Conservation (phyloP, 2,329 filamentous ascomycete genomes). For the Phaeosphaeria sp. region DNA sequence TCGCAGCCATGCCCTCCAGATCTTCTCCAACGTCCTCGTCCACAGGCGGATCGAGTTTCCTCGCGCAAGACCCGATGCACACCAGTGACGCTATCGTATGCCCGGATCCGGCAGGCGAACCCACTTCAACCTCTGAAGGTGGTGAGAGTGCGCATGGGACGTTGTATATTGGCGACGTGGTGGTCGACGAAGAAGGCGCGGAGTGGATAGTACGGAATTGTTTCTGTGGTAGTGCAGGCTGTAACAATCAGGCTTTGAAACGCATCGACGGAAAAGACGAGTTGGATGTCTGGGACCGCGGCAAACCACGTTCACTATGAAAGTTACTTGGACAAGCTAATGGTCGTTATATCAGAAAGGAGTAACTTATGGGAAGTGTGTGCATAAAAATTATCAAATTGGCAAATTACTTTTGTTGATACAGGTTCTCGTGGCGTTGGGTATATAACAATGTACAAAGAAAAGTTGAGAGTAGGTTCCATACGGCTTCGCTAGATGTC, state of each 20-base stretch:
- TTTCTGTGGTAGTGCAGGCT: slow-evolving; percentile 1
- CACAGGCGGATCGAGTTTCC: neutral
- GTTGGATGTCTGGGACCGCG: neutral
- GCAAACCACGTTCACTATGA: neutral
- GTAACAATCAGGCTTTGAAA: neutral
- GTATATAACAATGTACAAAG: slow-evolving; percentile 25
- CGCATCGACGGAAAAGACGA: neutral
- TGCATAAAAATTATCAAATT: neutral
- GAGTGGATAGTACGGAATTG: slow-evolving; percentile 2
- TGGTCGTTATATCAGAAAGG: neutral
- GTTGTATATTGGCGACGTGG: slow-evolving; percentile 1
- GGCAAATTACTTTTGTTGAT: slow-evolving; percentile 1
- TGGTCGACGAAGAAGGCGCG: neutral
- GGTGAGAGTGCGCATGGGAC: neutral
- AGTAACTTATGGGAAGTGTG: neutral
- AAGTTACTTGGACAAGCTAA: neutral
- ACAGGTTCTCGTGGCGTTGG: slow-evolving; percentile 6
- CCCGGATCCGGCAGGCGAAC: neutral
- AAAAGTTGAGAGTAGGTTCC: slow-evolving; percentile 1
- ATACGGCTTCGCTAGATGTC: neutral
- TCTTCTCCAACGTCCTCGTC: neutral
- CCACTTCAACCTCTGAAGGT: neutral
- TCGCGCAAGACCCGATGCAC: neutral
- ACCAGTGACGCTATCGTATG: neutral
- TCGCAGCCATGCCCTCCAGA: neutral